These are phyloP conservation scores for Polygonum maritimum DNA, from an alignment of 148 eudicot species.

Conservation along the genomic window DNA sequence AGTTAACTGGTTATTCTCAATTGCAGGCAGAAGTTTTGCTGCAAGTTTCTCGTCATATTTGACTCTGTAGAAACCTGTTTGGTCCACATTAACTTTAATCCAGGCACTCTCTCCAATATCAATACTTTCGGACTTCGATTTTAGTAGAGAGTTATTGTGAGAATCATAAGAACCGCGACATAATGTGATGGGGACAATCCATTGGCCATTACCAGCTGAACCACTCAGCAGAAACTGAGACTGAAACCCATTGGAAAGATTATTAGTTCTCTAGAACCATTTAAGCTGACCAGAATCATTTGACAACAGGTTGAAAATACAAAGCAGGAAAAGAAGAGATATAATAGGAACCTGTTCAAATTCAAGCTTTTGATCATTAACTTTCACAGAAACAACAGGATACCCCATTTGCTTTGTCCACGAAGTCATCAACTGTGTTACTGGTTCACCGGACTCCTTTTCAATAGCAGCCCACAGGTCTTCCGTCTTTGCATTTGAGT, in stretches of 20 bases:
- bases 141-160: constrained; percentile 52
- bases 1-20: constrained; percentile 60
- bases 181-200: constrained; percentile 88
- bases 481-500: constrained; percentile 95
- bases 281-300: not conserved
- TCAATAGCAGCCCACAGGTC: constrained; percentile 92
- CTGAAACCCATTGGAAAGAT: constrained; percentile 29
- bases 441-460: constrained; percentile 88
- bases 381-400: constrained; percentile 74
- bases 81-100: constrained; percentile 86
- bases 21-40: constrained; percentile 63
- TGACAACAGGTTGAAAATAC: not conserved
- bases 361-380: constrained; percentile 53
- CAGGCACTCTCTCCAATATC: constrained; percentile 48
- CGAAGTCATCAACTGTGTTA: constrained; percentile 72
- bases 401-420: constrained; percentile 98
- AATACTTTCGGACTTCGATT: constrained; percentile 49
- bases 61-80: constrained; percentile 86
- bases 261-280: constrained; percentile 9
- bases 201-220: constrained; percentile 61
- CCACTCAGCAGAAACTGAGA: constrained; percentile 74
- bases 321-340: not conserved
- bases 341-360: constrained; percentile 63
- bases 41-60: constrained; percentile 78
- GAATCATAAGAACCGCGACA: constrained; percentile 73